Conservation (phyloP, 2,329 filamentous ascomycete species). For the Fusarium sp. region DNA sequence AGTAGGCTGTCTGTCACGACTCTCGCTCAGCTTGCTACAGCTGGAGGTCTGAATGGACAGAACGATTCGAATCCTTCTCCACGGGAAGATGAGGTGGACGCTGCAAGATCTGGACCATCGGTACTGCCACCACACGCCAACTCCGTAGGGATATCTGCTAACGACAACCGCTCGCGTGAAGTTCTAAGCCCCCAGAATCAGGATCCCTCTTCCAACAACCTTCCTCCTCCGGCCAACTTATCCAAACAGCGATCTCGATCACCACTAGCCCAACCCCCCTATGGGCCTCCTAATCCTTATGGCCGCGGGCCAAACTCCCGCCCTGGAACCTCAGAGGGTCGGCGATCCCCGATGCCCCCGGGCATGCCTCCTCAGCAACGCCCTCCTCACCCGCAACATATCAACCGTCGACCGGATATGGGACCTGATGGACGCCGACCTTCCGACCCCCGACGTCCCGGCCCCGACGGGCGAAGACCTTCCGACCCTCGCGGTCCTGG, state of each 20-base stretch:
- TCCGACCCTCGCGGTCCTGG: conserved; percentile 41
- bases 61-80: conserved; percentile 51
- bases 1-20: conserved; percentile 88
- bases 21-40: conserved; percentile 83
- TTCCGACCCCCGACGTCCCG: conserved; percentile 34
- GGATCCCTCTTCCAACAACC: conserved; percentile 55
- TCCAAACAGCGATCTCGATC: conserved; percentile 62
- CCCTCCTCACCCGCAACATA: conserved; percentile 51
- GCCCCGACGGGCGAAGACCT: conserved; percentile 43
- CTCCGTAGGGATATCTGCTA: conserved; percentile 67
- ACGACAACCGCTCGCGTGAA: conserved; percentile 69
- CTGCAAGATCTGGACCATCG: conserved; percentile 60
- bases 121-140: conserved; percentile 67
- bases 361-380: conserved; percentile 49
- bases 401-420: conserved; percentile 49
- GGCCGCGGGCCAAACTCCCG: conserved; percentile 52
- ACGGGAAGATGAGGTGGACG: conserved; percentile 55
- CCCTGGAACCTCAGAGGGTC: conserved; percentile 54
- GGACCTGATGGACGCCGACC: conserved; percentile 38
- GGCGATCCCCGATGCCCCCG: conserved; percentile 51
- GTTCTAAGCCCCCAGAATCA: conserved; percentile 61
- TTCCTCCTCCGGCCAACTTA: conserved; percentile 60
- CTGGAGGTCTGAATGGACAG: conserved; percentile 68
- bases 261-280: conserved; percentile 58
- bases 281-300: conserved; percentile 54